Base-by-base conservation (phyloP, 257 asterid genomes). In the Thymus quinquecostatus region DNA sequence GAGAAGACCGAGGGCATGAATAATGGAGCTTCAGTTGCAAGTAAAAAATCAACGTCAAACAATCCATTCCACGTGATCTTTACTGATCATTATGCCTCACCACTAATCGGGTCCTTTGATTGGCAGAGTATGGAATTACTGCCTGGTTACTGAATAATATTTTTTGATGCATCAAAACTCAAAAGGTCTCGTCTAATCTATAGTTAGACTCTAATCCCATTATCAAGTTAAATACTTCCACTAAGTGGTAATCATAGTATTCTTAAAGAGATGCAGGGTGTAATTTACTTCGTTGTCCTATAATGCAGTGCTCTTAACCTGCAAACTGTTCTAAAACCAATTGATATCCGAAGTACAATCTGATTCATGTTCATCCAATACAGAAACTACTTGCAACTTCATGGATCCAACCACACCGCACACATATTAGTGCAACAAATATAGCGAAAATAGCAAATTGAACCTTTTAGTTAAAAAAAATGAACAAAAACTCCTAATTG, bases 121-220 rank as follows among this genome's bases (percentile, higher is more conserved):
- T 38, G 41, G 41, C 7, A 38, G 41, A 38, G 41, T 7, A 38
- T 38, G 41, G 41, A 38, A 38, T 7, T 38, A 38, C 41, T 38
- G 41, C 41, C 41, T 38, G 41, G 41, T 38, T 4, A 34, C 55
- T 44, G 57, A 21, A 8, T 45, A 21, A 8, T 45, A 21, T 29
- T 47, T 32, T 10, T 10, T 38, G 45, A 70, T 28, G 28, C 69
- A 61, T 38, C 45, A 61, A 27, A 27, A 40, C 49, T 38, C 45
- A 61, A 27, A 27, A 40, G 27, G 21, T 60, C 58, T 64, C 49
- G 38, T 57, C 54, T 44, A 73, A 70, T 14, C 69, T 7, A 53
- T 21, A 11, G 11, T 21, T 10, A 71, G 28, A 62, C 70, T 64
- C 64, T 60, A 73, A 80, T 73, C 75, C 60, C 13, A 70, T 45